Percentiles rank a stretch among this genome's conserved stretches.
Conservation (phyloP, 2,329 filamentous ascomycete species). For the Chaetomiaceae sp. region DNA sequence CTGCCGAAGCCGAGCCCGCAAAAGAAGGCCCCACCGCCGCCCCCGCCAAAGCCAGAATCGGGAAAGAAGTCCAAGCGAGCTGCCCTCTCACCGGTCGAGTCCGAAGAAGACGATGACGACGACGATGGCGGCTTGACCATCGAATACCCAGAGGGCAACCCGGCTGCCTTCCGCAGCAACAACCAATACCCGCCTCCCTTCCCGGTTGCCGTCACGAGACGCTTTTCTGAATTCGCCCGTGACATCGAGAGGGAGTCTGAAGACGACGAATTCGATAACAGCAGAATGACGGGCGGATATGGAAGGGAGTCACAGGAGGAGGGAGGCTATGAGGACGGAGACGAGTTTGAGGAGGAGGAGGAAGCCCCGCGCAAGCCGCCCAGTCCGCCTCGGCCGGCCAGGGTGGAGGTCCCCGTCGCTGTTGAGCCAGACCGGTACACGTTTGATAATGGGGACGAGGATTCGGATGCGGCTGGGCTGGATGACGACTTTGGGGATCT, state of each 20-base stretch:
- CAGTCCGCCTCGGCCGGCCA: background rate
- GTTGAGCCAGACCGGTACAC: constrained; percentile 29
- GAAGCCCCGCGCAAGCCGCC: constrained; percentile 13
- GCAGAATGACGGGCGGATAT: constrained; percentile 29
- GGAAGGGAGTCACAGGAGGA: constrained; percentile 14
- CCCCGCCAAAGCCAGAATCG: constrained; percentile 18
- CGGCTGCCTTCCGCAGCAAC: constrained; percentile 29
- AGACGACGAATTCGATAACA: constrained; percentile 31
- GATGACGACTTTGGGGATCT: constrained; percentile 31
- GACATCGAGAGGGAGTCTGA: constrained; percentile 37
- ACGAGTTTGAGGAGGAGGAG: constrained; percentile 17
- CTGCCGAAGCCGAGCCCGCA: constrained; percentile 18
- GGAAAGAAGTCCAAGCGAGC: constrained; percentile 30
- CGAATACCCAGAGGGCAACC: constrained; percentile 53
- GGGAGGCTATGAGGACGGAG: constrained; percentile 16
- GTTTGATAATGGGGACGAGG: constrained; percentile 29
- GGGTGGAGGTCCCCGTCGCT: constrained; percentile 7
- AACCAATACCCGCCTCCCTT: constrained; percentile 33
- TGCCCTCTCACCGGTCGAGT: constrained; percentile 25
- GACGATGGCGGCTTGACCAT: constrained; percentile 54
- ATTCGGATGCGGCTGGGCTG: constrained; percentile 9
- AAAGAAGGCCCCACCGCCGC: constrained; percentile 5
- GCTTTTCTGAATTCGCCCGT: constrained; percentile 50
- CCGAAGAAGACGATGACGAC: constrained; percentile 45
- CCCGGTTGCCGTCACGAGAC: constrained; percentile 35